Base-by-base conservation (phyloP, 805 yeast genomes). In the Cyberlindnera suaveolens region DNA sequence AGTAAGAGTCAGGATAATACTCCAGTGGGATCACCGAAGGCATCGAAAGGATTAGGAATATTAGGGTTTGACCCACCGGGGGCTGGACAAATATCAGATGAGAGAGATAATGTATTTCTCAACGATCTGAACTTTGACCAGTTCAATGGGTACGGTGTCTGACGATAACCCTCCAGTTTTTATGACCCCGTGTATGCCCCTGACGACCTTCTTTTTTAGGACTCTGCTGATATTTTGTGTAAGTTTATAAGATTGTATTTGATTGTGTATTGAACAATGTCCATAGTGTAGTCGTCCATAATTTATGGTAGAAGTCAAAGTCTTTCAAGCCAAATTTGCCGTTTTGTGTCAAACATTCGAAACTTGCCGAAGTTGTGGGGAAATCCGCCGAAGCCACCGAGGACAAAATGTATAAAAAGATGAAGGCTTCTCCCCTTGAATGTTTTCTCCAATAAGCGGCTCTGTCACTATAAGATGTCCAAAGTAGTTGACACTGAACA, bases 401-500 rank as follows among this genome's bases (percentile, higher is more conserved):
- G 27, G 27, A 23, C 27, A 6, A 23, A 23, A 23, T 23, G 11
- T 23, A 23, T 23, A 23, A 23, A 20, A 23, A 23, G 11, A 23
- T 23, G 27, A 23, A 6, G 27, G 8, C 7, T 23, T 23, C 27
- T 23, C 27, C 27, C 27, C 27, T 8, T 23, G 18, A 11, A 33
- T 3, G 8, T n/a, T 33, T 13, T 17, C 7, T 17, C 14, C 14
- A 10, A 17, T 5, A 11, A 3, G 14, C n/a, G 33, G 9, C 33
- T 31, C 33, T n/a, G 6, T n/a, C 16, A 31, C 33, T 17, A 31
- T n/a, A 14, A 31, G 11, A 34, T 38, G 15, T 44, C 34, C 1
- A 39, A 51, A 4, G 50, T 56, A 3, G 58, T 56, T 10, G 60
- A 56, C 38, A 47, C 58, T 1, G 58, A 56, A 23, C 46, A 50